A percentile compares a stretch with the other conserved stretches of the same genome.
phyloP scores from a whole-genome alignment of 208 protist species.

The Leishmania aethiopica region DNA sequence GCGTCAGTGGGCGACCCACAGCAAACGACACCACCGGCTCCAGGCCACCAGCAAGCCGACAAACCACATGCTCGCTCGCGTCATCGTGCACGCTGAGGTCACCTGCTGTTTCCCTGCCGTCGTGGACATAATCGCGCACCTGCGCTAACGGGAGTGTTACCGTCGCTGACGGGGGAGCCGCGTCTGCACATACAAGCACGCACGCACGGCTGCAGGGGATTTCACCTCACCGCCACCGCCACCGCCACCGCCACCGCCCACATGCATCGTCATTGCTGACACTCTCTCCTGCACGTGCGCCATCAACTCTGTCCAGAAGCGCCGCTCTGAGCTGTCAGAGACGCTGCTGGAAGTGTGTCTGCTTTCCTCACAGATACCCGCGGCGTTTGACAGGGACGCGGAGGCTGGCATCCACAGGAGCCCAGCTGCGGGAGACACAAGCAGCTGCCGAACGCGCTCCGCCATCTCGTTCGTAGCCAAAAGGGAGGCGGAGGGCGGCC shows the following conservation, averaged over 20 bases:
- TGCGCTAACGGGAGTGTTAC: conserved; percentile 18
- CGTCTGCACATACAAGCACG: conserved; percentile 34
- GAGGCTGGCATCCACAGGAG: conserved; percentile 14
- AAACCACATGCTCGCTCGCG: conserved; percentile 1
- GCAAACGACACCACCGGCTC: conserved; percentile 70
- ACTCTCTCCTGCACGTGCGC: background rate
- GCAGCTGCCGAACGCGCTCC: conserved; percentile 17
- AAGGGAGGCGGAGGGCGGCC: background rate
- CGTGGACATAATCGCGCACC: background rate
- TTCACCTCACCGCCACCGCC: background rate
- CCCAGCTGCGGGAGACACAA: conserved; percentile 13
- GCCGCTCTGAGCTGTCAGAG: background rate
- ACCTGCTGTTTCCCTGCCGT: background rate
- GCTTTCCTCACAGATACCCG: background rate
- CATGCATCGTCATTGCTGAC: background rate
- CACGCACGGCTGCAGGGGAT: background rate
- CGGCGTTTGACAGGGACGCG: background rate
- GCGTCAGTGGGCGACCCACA: conserved; percentile 46
- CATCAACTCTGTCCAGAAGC: background rate
- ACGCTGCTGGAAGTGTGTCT: background rate
- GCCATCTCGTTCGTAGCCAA: background rate
- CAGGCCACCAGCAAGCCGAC: conserved; percentile 59
- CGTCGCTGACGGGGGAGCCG: conserved; percentile 27
- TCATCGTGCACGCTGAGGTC: background rate
- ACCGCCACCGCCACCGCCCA: background rate